A percentile compares a stretch with the other conserved stretches of the same genome.
phyloP scores from a whole-genome alignment of 2,329 filamentous ascomycete species.

The Neonectria neomacrospora region DNA sequence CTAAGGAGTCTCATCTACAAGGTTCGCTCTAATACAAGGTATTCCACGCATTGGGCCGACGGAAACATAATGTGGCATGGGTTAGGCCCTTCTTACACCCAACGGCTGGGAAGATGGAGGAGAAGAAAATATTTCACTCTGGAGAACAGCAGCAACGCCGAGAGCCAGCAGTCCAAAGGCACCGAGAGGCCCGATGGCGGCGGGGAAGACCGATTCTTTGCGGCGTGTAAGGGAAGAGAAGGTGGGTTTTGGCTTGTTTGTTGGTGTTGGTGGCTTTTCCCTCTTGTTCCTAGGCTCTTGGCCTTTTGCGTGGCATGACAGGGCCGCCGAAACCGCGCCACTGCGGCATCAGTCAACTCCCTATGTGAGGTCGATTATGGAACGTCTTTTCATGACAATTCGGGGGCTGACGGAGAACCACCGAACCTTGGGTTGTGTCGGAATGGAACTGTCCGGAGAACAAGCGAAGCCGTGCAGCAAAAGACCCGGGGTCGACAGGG shows the following conservation, averaged over 20 bases:
- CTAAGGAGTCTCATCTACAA: too few relatives aligned
- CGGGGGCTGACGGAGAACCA: too few relatives aligned
- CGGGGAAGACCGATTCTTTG: constrained; percentile 22
- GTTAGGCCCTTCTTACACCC: too few relatives aligned
- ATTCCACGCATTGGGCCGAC: background rate
- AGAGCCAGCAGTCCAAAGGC: constrained; percentile 18
- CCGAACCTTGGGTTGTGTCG: constrained; percentile 1
- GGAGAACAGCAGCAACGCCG: constrained; percentile 6
- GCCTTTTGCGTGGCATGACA: background rate
- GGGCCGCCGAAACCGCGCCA: constrained; percentile 19
- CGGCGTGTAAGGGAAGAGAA: too few relatives aligned
- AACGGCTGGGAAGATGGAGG: too few relatives aligned
- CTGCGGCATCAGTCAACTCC: background rate
- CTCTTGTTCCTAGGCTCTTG: background rate
- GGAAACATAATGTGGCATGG: too few relatives aligned
- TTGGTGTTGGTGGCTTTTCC: too few relatives aligned
- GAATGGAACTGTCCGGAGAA: constrained; percentile 2
- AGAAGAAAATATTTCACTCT: background rate
- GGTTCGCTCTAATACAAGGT: background rate
- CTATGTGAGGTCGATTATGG: constrained; percentile 16
- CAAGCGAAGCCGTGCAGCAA: constrained; percentile 6
- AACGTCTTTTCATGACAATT: background rate
- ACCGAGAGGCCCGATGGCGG: constrained; percentile 11
- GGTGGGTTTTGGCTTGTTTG: too few relatives aligned
- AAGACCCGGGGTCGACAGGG: background rate